Base-by-base conservation (phyloP, 768 basidiomycete genomes). In the Mrakia gelida region DNA sequence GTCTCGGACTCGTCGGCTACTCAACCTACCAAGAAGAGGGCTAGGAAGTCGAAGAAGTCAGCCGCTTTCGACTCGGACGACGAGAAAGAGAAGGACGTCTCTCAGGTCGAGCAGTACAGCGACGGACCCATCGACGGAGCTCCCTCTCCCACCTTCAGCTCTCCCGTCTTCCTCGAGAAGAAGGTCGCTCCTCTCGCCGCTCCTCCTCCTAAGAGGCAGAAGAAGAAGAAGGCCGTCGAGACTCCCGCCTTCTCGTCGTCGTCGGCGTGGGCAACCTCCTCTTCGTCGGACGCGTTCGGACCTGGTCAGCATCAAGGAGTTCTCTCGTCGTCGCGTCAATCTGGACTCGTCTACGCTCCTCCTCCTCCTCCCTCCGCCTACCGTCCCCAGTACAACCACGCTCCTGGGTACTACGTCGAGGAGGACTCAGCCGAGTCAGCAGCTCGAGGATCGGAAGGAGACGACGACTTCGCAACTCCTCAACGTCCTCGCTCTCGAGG, bases 401-500 rank as follows among this genome's bases (percentile, higher is more conserved):
- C 52, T 32, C 52, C 30, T 8, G 28, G 23, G 21, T 32, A 62
- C 56, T 32, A 71, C 38, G 41, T 34, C 43, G 70, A 61, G n/a
- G 59, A n/a, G 28, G 34, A 45, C 10, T 26, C 41, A 7, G 43
- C 56, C 75, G 0, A 38, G 21, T 30, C 21, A 23, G n/a, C 59
- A 8, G 74, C 15, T 28, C 34, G 26, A 43, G 26, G 5, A 8
- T 70, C 38, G 41, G 41, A 61, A 18, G 54, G 52, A 28, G 59
- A 62, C 3, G 77, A 78, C 65, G 77, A 78, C 63, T 78, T 56
- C 68, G 73, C 77, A 3, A 78, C 77, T 34, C 77, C 77, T 28
- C 77, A 75, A 52, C 72, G 77, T 38, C 73, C 77, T n/a, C 73
- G 62, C 2, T 78, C 77, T 34, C 77, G 77, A 34, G 77, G 77